phyloP scores from a whole-genome alignment of 345 rosid species.

The Citrus medica region DNA sequence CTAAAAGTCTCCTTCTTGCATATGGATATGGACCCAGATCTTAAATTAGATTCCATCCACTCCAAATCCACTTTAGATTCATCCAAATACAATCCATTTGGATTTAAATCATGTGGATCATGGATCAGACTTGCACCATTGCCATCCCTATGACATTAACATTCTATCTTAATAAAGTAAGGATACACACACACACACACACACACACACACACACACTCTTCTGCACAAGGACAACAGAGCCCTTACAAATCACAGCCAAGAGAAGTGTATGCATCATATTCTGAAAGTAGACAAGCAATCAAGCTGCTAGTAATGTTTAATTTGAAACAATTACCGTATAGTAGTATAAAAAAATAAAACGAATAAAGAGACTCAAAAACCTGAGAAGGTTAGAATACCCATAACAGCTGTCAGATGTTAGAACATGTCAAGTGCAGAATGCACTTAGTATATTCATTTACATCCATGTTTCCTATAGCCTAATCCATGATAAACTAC shows the following conservation, averaged over 20 bases:
- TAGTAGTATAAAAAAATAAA: neutral
- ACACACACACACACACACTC: too few relatives aligned
- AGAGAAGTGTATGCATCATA: neutral
- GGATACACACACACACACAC: too few relatives aligned
- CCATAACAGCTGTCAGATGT: neutral
- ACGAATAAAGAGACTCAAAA: neutral
- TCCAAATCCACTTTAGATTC: too few relatives aligned
- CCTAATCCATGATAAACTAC: neutral
- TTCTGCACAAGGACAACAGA: neutral
- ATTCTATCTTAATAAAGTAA: too few relatives aligned
- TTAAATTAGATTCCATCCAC: too few relatives aligned
- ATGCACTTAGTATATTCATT: conserved; percentile 1
- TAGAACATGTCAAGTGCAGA: neutral
- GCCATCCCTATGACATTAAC: too few relatives aligned
- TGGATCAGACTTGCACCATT: too few relatives aligned
- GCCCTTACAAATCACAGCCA: neutral
- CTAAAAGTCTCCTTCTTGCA: too few relatives aligned
- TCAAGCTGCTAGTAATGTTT: neutral
- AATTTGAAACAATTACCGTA: neutral
- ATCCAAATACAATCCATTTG: too few relatives aligned
- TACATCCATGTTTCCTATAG: neutral
- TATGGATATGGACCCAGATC: too few relatives aligned
- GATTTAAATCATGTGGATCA: too few relatives aligned
- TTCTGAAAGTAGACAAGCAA: neutral
- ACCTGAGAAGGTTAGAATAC: neutral